Evolutionary conservation across 768 basidiomycete genomes (phyloP), one percentile per base, ranked within the genome.

Genomic region (Amylocystis lapponica): DNA sequence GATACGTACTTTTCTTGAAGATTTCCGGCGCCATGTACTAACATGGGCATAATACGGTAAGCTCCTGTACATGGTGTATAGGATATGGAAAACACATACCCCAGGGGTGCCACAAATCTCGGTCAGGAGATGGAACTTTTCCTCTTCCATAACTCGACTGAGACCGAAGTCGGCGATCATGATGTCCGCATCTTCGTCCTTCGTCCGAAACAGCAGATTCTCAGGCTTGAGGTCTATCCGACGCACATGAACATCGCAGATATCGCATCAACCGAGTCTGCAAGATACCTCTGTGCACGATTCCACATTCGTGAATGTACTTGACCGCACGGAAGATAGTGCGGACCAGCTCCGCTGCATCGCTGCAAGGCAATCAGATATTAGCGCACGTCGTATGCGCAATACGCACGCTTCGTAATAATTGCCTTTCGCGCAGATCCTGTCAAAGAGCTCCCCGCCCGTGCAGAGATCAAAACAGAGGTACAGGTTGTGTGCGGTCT

Each of bases 121-220:
- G 0, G 93, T 97, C 50, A 99, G 70, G 55, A 87, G 65, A 43
- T 79, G 83, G 54, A 93, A 75, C 63, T 91, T 91, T 48, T 88
- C 83, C 53, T 91, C 90, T 27, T 94, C 83, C 76, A 98, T 86
- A 31, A 97, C 77, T 26, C 91, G 81, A 58, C 84, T 84, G 46
- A 96, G 74, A 14, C 94, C 95, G 61, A 99, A 99, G 64, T 99
- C 95, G 0, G 95, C 95, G 45, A 99, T 83, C 83, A 96, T 89
- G 55, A 99, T 84, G 57, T 95, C 93, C 13, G 93, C 84, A 31
- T 91, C 88, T 62, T 97, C 93, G 5, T 78, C 84, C 51, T 78
- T 75, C 13, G 86, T 83, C 45, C 88, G 83, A 81, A 98, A 99
- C 25, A 99, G 74, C 19, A 99, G 78, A 66, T 99, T 99, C 69